Percentiles rank a stretch among this genome's conserved stretches.
phyloP scores from a whole-genome alignment of 805 yeast species.

The Candida michaelii region DNA sequence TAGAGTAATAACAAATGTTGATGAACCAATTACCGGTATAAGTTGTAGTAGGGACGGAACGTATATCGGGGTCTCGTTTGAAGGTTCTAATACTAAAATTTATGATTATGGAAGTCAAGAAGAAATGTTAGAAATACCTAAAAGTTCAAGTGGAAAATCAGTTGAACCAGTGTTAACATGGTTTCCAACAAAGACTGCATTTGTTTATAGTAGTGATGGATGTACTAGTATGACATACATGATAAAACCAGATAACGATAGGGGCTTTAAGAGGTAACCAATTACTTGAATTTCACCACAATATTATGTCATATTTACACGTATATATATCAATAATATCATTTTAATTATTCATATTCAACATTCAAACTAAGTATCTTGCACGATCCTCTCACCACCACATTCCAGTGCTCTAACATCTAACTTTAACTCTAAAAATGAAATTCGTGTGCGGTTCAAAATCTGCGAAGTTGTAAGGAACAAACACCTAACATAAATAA shows the following conservation, averaged over 20 bases:
- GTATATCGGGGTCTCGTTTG: constrained; percentile 45
- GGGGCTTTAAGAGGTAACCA: background rate
- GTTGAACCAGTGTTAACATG: constrained; percentile 30
- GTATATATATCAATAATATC: no score
- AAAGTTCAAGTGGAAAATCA: constrained; percentile 27
- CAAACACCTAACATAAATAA: constrained; percentile 1
- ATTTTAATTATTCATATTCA: no score
- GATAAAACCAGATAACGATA: constrained; percentile 6
- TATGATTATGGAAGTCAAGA: constrained; percentile 31
- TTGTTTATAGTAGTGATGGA: constrained; percentile 29
- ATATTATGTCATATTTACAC: no score
- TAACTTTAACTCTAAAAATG: background rate
- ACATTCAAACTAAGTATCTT: no score
- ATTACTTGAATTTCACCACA: no score
- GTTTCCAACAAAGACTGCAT: constrained; percentile 35
- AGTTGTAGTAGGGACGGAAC: constrained; percentile 47
- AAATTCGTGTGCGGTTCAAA: constrained; percentile 1
- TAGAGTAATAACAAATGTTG: constrained; percentile 39
- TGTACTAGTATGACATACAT: constrained; percentile 29
- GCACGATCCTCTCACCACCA: no score
- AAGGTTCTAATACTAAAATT: constrained; percentile 41
- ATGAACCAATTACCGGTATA: constrained; percentile 43
- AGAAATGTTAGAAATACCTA: constrained; percentile 31
- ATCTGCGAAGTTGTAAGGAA: constrained; percentile 3
- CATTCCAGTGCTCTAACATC: no score